These are phyloP conservation scores for Ilex asprella DNA, from an alignment of 257 asterid species.

Conservation along the genomic window DNA sequence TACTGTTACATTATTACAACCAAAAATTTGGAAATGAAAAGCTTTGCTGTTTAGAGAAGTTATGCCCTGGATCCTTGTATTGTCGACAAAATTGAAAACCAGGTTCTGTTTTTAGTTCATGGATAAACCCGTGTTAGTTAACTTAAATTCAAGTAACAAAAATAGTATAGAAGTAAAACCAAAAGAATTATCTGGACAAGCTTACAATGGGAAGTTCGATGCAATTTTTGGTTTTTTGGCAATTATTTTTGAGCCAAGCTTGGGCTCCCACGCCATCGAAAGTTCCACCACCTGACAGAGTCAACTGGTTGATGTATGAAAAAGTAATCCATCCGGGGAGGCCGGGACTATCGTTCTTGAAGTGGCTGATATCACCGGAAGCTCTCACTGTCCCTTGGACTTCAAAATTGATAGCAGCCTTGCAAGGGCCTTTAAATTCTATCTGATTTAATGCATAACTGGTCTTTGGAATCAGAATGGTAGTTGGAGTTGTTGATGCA, in stretches of 20 bases:
- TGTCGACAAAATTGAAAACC: not conserved
- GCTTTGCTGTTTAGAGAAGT: constrained; percentile 19
- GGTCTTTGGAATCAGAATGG: not conserved
- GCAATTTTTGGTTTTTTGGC: not conserved
- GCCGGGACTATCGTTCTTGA: not conserved
- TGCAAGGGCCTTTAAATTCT: constrained; percentile 22
- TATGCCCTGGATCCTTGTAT: constrained; percentile 3
- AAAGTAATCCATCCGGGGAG: constrained; percentile 13
- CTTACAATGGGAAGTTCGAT: not conserved
- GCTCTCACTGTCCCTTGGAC: constrained; percentile 18
- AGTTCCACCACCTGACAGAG: constrained; percentile 10
- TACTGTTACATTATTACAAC: constrained; percentile 5
- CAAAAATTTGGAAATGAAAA: constrained; percentile 12
- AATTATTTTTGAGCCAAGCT: constrained; percentile 7
- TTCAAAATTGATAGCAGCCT: constrained; percentile 8
- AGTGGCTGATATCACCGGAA: not conserved
- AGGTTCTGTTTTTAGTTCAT: constrained; percentile 2
- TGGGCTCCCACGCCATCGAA: constrained; percentile 27
- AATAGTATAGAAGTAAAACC: too few relatives aligned
- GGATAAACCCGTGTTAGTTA: too few relatives aligned
- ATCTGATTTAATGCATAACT: not conserved
- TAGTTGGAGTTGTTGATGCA: not conserved
- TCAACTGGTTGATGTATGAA: not conserved
- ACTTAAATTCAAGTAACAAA: too few relatives aligned
- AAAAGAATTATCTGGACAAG: too few relatives aligned